phyloP scores from a whole-genome alignment of 495 filamentous ascomycete species.

The Cercophora samala region DNA sequence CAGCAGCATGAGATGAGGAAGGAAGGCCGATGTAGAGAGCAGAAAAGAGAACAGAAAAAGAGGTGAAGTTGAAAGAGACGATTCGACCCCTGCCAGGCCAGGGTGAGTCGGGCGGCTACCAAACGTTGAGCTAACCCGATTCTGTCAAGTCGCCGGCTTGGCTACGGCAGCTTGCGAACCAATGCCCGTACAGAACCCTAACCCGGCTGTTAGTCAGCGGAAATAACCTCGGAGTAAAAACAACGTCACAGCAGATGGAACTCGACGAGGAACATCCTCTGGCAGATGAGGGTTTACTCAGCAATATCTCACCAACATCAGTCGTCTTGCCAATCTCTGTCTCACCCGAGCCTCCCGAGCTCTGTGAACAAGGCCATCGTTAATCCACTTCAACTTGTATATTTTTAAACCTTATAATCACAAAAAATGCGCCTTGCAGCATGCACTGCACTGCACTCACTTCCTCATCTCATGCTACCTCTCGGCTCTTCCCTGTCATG shows the following conservation, averaged over 20 bases:
- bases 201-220: background rate
- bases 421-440: background rate
- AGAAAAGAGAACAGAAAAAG: background rate
- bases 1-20: slow-evolving; percentile 5
- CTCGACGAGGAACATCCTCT: background rate
- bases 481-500: background rate
- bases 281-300: background rate
- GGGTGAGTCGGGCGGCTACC: slow-evolving; percentile 8
- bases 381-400: background rate
- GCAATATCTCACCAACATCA: background rate
- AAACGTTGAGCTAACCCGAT: background rate
- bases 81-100: background rate
- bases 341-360: background rate
- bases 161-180: background rate
- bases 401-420: background rate
- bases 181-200: background rate
- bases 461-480: background rate
- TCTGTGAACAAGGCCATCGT: background rate
- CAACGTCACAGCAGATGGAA: background rate
- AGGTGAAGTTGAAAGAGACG: slow-evolving; percentile 5
- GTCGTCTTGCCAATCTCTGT: background rate
- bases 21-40: background rate
- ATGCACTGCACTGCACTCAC: background rate
- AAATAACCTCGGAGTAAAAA: background rate
- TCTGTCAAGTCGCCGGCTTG: slow-evolving; percentile 10